These are phyloP conservation scores for Phylloporus scabripes DNA, from an alignment of 768 basidiomycete species.

Conservation along the genomic window DNA sequence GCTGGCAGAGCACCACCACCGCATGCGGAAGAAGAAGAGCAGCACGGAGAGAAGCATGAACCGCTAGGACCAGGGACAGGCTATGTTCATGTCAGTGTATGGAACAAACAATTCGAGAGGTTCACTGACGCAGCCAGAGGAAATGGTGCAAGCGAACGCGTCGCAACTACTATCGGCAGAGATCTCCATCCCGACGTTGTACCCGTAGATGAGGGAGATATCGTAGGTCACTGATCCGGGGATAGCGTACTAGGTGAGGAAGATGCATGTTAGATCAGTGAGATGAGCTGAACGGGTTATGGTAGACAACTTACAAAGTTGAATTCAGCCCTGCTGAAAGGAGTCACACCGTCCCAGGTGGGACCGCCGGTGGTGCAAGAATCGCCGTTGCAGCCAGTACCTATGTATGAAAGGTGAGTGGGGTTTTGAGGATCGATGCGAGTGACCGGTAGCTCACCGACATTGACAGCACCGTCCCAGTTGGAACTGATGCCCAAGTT, in stretches of 20 bases:
- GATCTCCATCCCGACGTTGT: conserved; percentile 33
- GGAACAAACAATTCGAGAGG: background rate
- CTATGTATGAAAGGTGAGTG: conserved; percentile 16
- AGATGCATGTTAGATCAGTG: no score
- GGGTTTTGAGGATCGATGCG: background rate
- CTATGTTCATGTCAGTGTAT: conserved; percentile 11
- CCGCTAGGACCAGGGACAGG: conserved; percentile 25
- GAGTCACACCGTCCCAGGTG: conserved; percentile 26
- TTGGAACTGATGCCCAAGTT: conserved; percentile 29
- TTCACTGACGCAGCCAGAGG: conserved; percentile 27
- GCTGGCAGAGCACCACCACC: conserved; percentile 25
- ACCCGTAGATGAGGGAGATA: conserved; percentile 31
- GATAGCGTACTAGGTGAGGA: conserved; percentile 15
- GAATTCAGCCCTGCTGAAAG: conserved; percentile 31
- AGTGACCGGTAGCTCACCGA: conserved; percentile 13
- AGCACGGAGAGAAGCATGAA: conserved; percentile 28
- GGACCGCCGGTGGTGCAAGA: conserved; percentile 29
- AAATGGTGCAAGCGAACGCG: conserved; percentile 28
- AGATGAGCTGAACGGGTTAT: background rate
- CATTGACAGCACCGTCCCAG: conserved; percentile 30
- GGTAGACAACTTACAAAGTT: conserved; percentile 21
- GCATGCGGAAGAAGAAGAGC: conserved; percentile 26
- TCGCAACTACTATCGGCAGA: conserved; percentile 24
- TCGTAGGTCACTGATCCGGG: conserved; percentile 29
- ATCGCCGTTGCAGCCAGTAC: conserved; percentile 26